phyloP scores from a whole-genome alignment of 345 rosid genomes.

The Euphorbia tirucalli region DNA sequence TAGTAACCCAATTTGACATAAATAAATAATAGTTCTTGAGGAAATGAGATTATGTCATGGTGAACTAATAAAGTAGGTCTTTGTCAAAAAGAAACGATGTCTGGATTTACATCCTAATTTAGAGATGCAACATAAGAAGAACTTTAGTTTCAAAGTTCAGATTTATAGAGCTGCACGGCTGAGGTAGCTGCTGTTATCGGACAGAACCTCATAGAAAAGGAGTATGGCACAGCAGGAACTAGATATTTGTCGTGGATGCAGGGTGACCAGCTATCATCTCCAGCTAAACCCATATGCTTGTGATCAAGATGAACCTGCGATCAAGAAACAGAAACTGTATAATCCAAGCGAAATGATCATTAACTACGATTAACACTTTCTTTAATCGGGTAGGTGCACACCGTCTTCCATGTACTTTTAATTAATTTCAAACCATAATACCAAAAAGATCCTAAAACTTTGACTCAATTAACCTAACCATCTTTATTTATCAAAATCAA shows the following conservation, averaged over 20 bases:
- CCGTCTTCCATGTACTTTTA: no score
- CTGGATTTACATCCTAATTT: not conserved
- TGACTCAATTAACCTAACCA: no score
- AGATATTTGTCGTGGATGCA: conserved; percentile 72
- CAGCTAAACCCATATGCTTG: conserved; percentile 91
- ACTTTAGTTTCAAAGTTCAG: conserved; percentile 47
- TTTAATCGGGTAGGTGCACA: no score
- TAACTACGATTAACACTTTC: no score
- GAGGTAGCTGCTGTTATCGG: conserved; percentile 57
- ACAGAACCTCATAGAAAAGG: conserved; percentile 62
- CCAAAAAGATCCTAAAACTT: no score
- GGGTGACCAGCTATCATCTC: conserved; percentile 96
- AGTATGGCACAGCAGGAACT: conserved; percentile 66
- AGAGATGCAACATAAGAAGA: not conserved
- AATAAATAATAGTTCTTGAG: not conserved
- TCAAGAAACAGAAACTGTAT: not conserved
- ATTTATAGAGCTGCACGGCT: conserved; percentile 49
- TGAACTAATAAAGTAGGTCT: not conserved
- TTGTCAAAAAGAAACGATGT: not conserved
- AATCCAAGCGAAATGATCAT: not conserved
- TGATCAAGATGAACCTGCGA: conserved; percentile 93
- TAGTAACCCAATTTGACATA: no score
- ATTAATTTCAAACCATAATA: no score
- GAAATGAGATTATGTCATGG: not conserved
- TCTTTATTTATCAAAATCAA: no score